Base-by-base conservation (phyloP, 2,329 filamentous ascomycete species). In the Trichoderma guizhouense region DNA sequence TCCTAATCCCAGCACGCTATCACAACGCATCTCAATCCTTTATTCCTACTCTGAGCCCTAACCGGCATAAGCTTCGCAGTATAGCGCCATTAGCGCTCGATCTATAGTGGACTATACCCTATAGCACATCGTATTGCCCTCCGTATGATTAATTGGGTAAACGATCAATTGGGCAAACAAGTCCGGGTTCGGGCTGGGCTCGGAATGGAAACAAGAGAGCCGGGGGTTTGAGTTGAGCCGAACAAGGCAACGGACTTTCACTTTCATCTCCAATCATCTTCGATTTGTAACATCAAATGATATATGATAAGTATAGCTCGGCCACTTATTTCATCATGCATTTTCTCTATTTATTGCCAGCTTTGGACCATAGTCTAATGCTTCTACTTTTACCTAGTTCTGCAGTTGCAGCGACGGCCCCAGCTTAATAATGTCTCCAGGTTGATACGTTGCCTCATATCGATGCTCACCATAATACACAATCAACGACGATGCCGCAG, bases 381-480 rank as follows among this genome's bases (percentile, higher is more conserved):
- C 18, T 8, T 32, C 4, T 58, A 21, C 18, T 32, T 18, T n/a
- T 34, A 15, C 7, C 26, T 26, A 67, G 32, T 36, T 55, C 21
- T 67, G 47, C 11, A 26, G 57, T 65, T 78, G 18, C 39, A 72
- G 36, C 8, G 55, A 70, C 9, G 71, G 55, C 8, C 71, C 71
- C 5, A 72, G 66, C n/a, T 58, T 26, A 36, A 72, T 63, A 15
- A 69, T 11, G 5, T 72, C 71, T 18, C 51, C 60, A 7, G 66
- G 15, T 30, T 70, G 39, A 26, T 70, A 72, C 34, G 28, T 21
- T 28, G 43, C 18, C 15, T 63, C 67, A 7, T 43, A 72, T 18
- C 32, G 32, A 26, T 70, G 58, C 53, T 70, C 58, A 24, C 57
- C 55, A 43, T 69, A 72, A 24, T 53, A 72, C n/a, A 72, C 57